Percentiles rank a stretch among this genome's conserved stretches.
phyloP scores from a whole-genome alignment of 164 flowering plant genomes.

The Aristolochia californica region DNA sequence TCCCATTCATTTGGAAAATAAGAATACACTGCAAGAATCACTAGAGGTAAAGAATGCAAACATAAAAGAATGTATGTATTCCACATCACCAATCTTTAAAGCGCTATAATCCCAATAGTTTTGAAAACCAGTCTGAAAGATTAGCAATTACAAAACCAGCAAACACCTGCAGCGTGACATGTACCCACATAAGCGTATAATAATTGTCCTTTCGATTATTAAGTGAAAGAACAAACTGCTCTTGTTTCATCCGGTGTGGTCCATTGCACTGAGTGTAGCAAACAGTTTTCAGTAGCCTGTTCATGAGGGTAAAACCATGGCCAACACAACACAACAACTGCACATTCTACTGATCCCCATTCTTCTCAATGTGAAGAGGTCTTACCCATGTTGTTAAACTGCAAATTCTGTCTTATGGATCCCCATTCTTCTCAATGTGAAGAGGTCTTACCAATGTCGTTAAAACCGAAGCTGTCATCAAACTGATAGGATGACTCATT shows the following conservation, averaged over 20 bases:
- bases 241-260: not conserved
- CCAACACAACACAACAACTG: not conserved
- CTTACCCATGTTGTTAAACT: too few relatives aligned
- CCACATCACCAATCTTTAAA: constrained; percentile 2
- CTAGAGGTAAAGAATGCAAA: constrained; percentile 3
- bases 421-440: too few relatives aligned
- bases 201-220: too few relatives aligned
- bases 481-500: too few relatives aligned
- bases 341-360: not conserved
- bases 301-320: not conserved
- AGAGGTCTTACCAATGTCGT: too few relatives aligned
- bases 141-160: constrained; percentile 85
- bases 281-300: not conserved
- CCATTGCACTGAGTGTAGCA: not conserved
- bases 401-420: not conserved
- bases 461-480: too few relatives aligned
- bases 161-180: constrained; percentile 56
- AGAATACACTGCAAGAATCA: not conserved
- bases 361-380: too few relatives aligned
- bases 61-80: not conserved
- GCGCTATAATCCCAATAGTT: constrained; percentile 55
- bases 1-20: too few relatives aligned
- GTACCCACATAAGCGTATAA: not conserved
- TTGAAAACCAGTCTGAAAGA: constrained; percentile 56
- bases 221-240: not conserved